phyloP scores from a whole-genome alignment of 2,329 filamentous ascomycete genomes.

The Fusarium sublunatum region DNA sequence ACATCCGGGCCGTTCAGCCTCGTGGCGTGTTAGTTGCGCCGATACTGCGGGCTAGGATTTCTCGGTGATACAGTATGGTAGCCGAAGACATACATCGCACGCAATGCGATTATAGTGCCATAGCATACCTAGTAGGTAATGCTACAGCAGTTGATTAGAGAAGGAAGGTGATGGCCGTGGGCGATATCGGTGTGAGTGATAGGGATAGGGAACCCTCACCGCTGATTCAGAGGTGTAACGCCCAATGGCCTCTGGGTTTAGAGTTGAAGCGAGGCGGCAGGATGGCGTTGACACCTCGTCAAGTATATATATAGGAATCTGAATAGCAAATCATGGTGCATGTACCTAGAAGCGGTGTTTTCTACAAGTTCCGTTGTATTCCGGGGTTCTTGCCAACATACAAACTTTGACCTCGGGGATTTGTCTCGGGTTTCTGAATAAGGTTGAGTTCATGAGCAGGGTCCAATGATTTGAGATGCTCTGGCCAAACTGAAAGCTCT shows the following conservation, averaged over 20 bases:
- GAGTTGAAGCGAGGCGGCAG: slow-evolving; percentile 11
- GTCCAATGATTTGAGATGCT: background rate
- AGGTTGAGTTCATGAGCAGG: background rate
- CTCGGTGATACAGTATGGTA: slow-evolving; percentile 14
- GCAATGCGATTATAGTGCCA: slow-evolving; percentile 20
- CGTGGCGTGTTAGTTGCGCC: slow-evolving; percentile 21
- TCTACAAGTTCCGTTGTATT: too few species aligned
- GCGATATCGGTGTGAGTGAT: slow-evolving; percentile 17
- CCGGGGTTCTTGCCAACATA: too few species aligned
- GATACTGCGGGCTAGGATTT: slow-evolving; percentile 11
- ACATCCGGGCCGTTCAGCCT: background rate
- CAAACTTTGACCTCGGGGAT: too few species aligned
- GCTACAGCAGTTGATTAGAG: background rate
- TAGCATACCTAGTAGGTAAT: background rate
- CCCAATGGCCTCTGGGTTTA: background rate
- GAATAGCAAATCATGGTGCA: background rate
- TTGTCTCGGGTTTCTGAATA: background rate
- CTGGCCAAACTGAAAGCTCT: too few species aligned
- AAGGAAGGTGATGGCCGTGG: background rate
- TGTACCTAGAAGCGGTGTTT: too few species aligned
- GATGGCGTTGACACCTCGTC: slow-evolving; percentile 3
- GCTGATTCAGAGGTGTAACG: background rate
- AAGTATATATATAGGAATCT: background rate
- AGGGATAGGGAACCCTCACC: slow-evolving; percentile 2
- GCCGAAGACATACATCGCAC: slow-evolving; percentile 18